A percentile compares a stretch with the other conserved stretches of the same genome.
Evolutionary conservation across 2,329 filamentous ascomycete species (phyloP).

Genomic region (Colletotrichum karsti): DNA sequence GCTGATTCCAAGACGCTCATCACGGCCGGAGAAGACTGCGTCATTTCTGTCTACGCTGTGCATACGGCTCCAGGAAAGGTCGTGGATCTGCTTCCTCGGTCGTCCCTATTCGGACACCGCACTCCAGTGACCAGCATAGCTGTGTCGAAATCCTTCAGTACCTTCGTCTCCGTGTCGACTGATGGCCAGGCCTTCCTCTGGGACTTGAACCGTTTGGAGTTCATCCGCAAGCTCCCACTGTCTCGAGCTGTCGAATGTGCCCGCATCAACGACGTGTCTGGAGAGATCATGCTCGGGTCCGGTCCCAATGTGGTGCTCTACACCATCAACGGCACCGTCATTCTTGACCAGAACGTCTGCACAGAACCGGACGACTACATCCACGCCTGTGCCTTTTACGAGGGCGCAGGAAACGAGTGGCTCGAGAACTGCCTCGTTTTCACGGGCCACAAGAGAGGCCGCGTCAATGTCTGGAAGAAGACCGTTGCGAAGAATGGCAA

Average conservation of each 20-base stretch:
- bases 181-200: slow-evolving; percentile 89
- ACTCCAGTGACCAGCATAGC: slow-evolving; percentile 83
- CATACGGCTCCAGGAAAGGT: slow-evolving; percentile 68
- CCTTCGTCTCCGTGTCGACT: slow-evolving; percentile 82
- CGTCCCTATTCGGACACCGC: slow-evolving; percentile 90
- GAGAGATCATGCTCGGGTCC: slow-evolving; percentile 87
- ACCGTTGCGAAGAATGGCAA: slow-evolving; percentile 62
- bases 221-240: slow-evolving; percentile 77
- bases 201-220: slow-evolving; percentile 92
- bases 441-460: slow-evolving; percentile 84
- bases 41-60: slow-evolving; percentile 85
- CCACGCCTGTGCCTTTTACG: slow-evolving; percentile 88
- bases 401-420: slow-evolving; percentile 91
- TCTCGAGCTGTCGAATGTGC: slow-evolving; percentile 74
- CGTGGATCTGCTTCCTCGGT: slow-evolving; percentile 81
- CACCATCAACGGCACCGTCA: slow-evolving; percentile 84
- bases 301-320: slow-evolving; percentile 80
- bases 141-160: slow-evolving; percentile 87
- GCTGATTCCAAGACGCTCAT: slow-evolving; percentile 91
- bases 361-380: slow-evolving; percentile 76
- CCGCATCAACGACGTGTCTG: slow-evolving; percentile 87
- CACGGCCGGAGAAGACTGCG: slow-evolving; percentile 92
- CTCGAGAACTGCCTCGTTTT: slow-evolving; percentile 86
- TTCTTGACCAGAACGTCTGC: slow-evolving; percentile 86
- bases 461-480: slow-evolving; percentile 81